Evolutionary conservation across 2,329 filamentous ascomycete genomes (phyloP), one percentile per base, ranked within the genome.

Genomic region (Epichloe baconii): DNA sequence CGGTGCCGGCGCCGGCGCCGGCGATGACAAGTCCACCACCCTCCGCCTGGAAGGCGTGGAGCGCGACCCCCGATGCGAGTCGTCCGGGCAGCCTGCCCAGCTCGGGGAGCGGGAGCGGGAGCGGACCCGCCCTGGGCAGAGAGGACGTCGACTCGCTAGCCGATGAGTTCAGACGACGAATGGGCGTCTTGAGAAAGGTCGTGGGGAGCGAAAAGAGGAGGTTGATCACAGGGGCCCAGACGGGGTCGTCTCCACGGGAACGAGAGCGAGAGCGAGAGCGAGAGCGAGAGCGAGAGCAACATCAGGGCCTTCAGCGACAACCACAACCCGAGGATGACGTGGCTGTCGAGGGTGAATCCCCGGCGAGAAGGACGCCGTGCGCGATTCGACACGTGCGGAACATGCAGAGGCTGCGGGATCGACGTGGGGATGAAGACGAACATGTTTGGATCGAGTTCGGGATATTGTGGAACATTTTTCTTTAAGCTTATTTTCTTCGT

Each of bases 101-200:
- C 19, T 65, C 59, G 6, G 61, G 65, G 50, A 59, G 65, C 57
- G 17, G 17, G 17, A 19, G 17, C 17, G 61, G 62, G 23, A 26
- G 65, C 57, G 61, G 62, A 47, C 52, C 67, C 53, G 52, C 66
- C 54, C 52, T 64, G 47, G 57, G 55, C 36, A 62, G 65, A 3
- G 75, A 78, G 46, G 74, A 80, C 52, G 76, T 80, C 52, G 66
- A 68, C 2, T 65, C 61, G 3, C 61, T 84, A 41, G 62, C 80
- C 2, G 74, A 76, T 15, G 75, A 80, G 37, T 84, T 84, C 55
- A 74, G 78, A 50, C 70, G 69, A 53, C 71, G 76, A 44, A 80
- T 84, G 78, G 65, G 54, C 3, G 67, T 78, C 19, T 58, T 83
- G 54, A 71, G 71, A 48, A 75, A 67, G 57, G 73, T 82, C 3